Evolutionary conservation across 2,329 filamentous ascomycete genomes (phyloP), one percentile per base, ranked within the genome.

Genomic region (Arachnomyces sp.): DNA sequence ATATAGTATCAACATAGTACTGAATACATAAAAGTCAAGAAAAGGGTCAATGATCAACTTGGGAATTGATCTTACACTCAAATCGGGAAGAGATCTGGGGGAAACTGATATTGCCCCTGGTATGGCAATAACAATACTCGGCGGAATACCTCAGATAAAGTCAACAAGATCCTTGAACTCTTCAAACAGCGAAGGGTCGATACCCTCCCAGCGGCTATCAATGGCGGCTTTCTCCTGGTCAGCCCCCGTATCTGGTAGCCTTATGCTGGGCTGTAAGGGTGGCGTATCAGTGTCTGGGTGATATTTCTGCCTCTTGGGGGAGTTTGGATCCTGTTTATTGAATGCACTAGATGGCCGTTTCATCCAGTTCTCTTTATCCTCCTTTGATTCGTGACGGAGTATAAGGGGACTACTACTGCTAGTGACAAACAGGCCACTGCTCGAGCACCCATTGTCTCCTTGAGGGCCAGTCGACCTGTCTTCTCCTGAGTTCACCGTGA

Each of bases 101-200:
- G 9, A 25, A 9, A 5, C 20, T 9, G 5, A 25, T 25, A 25
- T 25, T 9, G 20, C 20, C 9, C 20, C 5, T 25, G 9, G 9
- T 5, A 9, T 25, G 20, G 20, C 20, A 25, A 25, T 5, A 25
- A 9, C 20, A 5, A 9, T 25, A 5, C 20, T 25, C 5, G 5
- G 5, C 20, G 20, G 5, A 5, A 5, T 25, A 25, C 20, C n/a
- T 52, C 43, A 62, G 31, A 62, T 50, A 40, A 67, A 60, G 36
- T 65, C 59, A 39, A 66, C 58, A 43, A 63, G 52, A 36, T 64
- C 57, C 31, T 59, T 59, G 43, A 64, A 67, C 44, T 67, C 60
- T 39, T 64, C 55, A 39, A 66, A 47, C 28, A 68, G 36, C 33
- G 51, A 49, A 31, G 55, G 55, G 34, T 63, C 63, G 16, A 67